Evolutionary conservation across 2,329 filamentous ascomycete genomes (phyloP).

Genomic region (Gliomastix tumulicola): DNA sequence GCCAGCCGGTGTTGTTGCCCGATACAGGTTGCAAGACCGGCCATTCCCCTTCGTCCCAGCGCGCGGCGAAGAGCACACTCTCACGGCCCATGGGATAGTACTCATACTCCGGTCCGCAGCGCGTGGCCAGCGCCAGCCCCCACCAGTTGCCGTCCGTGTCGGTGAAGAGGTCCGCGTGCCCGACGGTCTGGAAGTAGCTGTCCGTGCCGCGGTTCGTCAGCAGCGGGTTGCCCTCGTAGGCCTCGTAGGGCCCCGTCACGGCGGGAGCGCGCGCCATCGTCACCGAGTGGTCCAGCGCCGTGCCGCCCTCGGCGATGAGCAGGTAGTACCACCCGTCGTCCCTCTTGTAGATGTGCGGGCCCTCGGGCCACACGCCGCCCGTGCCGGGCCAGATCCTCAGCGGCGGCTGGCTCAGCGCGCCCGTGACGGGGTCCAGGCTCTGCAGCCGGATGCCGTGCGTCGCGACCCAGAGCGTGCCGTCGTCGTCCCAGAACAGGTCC

Average conservation of each 20-base stretch:
- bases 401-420: constrained; percentile 23
- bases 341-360: constrained; percentile 34
- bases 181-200: constrained; percentile 31
- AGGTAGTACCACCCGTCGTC: constrained; percentile 36
- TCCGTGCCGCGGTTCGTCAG: constrained; percentile 29
- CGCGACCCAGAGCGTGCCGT: constrained; percentile 15
- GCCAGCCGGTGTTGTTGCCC: constrained; percentile 17
- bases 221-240: constrained; percentile 33
- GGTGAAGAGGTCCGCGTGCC: constrained; percentile 37
- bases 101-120: constrained; percentile 8
- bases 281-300: constrained; percentile 28
- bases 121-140: constrained; percentile 8
- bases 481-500: constrained; percentile 12
- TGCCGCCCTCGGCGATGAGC: constrained; percentile 41
- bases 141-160: constrained; percentile 37
- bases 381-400: constrained; percentile 35
- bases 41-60: constrained; percentile 40
- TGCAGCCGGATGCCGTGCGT: constrained; percentile 12
- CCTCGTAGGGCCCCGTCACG: constrained; percentile 34
- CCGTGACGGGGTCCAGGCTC: constrained; percentile 25
- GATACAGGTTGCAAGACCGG: constrained; percentile 23
- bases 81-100: constrained; percentile 49
- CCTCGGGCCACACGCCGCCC: constrained; percentile 18
- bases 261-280: constrained; percentile 31
- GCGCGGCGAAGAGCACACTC: constrained; percentile 38